Base-by-base conservation (phyloP, 345 rosid species). In the Conringia planisiliqua region DNA sequence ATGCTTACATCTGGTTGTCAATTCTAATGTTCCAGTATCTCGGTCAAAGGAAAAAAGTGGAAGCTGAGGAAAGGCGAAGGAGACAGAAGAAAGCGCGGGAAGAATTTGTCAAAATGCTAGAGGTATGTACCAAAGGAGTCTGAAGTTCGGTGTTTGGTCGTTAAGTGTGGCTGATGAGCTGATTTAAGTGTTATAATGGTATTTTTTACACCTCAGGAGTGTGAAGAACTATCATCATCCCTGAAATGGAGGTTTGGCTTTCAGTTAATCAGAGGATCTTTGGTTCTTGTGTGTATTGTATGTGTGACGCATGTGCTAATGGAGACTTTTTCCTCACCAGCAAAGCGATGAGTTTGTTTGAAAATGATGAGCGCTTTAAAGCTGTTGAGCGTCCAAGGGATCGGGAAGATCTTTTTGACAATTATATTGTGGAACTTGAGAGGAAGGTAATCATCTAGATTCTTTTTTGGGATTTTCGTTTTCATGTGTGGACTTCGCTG, bases 51-150 rank as follows among this genome's bases (percentile, higher is more conserved):
- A 95, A 80, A 79, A 95, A 95, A 74, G 71, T 90, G 55, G 99
- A 95, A 79, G 99, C 97, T 55, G 99, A 92, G 85, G 99, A 90
- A 82, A 90, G 90, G 78, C 93, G 98, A 43, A 51, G 85, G 75
- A 95, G 90, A 78, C 99, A 90, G 89, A 95, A 92, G 85, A 88
- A 92, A 81, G 97, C 99, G 12, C 84, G 90, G 39, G 98, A 90
- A 81, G 97, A 89, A 66, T 95, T 88, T 78, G 82, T 86, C 18
- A 92, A 87, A 83, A 95, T 95, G 99, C 79, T 95, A 71, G 99
- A 95, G 83, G 98, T 93, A 85, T 68, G 86, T 83, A 74, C 66
- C 44, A 42, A 35, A 50, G 18, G 35, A 44, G 64, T 64, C 32
- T 71, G 16, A 56, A 20, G 71, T 61, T 63, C 20, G n/a, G 17